Evolutionary conservation across 106 monocot species (phyloP).

Genomic region (Amphibolis antarctica): DNA sequence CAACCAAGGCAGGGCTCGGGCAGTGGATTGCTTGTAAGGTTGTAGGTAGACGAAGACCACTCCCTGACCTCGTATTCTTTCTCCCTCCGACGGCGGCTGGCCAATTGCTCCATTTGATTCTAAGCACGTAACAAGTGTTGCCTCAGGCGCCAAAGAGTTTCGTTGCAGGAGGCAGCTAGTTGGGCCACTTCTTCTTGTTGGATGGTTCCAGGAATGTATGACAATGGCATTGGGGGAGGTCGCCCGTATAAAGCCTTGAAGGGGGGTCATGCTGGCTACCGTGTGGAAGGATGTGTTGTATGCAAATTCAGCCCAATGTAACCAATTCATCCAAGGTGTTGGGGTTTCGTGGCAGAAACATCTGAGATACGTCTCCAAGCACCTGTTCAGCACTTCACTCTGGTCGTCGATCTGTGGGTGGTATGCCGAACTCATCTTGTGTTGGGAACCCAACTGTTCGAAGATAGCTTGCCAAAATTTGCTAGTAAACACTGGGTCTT

Average conservation of each 20-base stretch:
- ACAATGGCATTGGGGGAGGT: no score
- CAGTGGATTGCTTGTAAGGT: not conserved
- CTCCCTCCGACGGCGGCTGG: not conserved
- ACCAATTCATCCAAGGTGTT: not conserved
- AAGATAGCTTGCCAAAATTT: slow-evolving; percentile 1
- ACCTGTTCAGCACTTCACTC: not conserved
- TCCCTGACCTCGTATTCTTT: not conserved
- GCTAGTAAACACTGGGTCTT: not conserved
- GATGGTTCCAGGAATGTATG: no score
- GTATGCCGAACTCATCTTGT: not conserved
- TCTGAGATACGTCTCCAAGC: not conserved
- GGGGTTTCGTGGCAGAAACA: not conserved
- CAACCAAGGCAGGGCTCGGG: no score
- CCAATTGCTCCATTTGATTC: not conserved
- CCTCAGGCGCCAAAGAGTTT: not conserved
- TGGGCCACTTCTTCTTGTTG: not conserved
- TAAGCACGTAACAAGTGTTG: not conserved
- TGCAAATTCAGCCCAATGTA: not conserved
- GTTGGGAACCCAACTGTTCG: not conserved
- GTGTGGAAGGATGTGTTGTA: not conserved
- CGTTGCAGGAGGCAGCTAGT: not conserved
- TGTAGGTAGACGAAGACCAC: not conserved
- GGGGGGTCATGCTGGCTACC: no score
- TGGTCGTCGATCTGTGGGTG: not conserved
- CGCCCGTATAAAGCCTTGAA: no score